Evolutionary conservation across 192 early-diverging fungal species (phyloP).

Genomic region (Umbelopsis sp.): DNA sequence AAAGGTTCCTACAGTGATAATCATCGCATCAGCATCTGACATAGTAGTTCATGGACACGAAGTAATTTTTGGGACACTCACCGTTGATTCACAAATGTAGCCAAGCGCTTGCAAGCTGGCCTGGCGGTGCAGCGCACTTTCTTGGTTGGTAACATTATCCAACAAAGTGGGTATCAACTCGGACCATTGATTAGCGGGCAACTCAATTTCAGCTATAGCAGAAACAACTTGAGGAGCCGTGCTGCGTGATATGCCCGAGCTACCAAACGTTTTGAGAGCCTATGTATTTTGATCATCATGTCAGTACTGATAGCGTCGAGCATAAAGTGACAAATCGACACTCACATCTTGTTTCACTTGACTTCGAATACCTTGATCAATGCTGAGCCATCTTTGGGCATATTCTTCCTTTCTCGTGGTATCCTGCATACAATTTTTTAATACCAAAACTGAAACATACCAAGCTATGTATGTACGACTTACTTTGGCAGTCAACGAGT

Average conservation of each 20-base stretch:
- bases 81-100: conserved; percentile 89
- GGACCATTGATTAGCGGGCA: conserved; percentile 83
- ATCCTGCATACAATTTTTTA: conserved; percentile 42
- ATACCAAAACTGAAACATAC: too few species aligned
- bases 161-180: conserved; percentile 85
- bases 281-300: background rate
- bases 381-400: conserved; percentile 66
- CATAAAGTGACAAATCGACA: background rate
- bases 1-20: conserved; percentile 63
- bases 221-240: conserved; percentile 65
- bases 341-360: conserved; percentile 74
- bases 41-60: background rate
- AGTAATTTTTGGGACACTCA: conserved; percentile 42
- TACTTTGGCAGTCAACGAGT: conserved; percentile 86
- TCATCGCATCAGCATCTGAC: background rate
- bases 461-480: background rate
- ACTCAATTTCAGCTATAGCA: conserved; percentile 92
- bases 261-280: conserved; percentile 15
- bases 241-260: background rate
- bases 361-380: conserved; percentile 54
- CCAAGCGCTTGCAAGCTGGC: conserved; percentile 90
- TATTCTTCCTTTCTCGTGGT: conserved; percentile 53
- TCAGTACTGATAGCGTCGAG: background rate
- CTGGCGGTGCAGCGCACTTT: conserved; percentile 74
- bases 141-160: conserved; percentile 68